Conservation (phyloP, 2,329 filamentous ascomycete species). For the Escovopsis sp. region DNA sequence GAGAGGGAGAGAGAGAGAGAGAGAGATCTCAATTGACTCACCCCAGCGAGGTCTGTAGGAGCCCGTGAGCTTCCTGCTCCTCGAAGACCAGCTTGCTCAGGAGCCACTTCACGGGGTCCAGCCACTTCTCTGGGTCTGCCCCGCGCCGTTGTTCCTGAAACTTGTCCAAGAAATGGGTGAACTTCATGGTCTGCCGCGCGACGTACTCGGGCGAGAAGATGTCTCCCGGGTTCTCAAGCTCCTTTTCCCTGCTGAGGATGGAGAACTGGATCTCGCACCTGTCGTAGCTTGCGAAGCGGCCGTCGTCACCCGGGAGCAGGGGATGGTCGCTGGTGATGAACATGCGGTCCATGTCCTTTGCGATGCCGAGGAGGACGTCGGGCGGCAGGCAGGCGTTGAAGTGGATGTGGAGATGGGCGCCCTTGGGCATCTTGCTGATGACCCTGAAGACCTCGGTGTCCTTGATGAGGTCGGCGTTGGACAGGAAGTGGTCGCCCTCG, state of each 20-base stretch:
- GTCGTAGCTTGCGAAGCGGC: conserved; percentile 29
- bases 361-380: conserved; percentile 39
- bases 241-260: conserved; percentile 24
- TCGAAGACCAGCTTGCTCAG: conserved; percentile 46
- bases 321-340: conserved; percentile 47
- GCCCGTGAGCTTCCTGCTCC: conserved; percentile 42
- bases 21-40: conserved; percentile 19
- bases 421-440: conserved; percentile 50
- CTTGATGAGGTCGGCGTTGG: conserved; percentile 38
- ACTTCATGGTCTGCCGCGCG: conserved; percentile 28
- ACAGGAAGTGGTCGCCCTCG: conserved; percentile 42
- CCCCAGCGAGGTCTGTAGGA: conserved; percentile 37
- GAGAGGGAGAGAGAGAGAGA: neutral
- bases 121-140: conserved; percentile 19
- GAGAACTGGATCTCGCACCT: conserved; percentile 49
- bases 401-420: conserved; percentile 58
- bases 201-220: conserved; percentile 37
- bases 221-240: conserved; percentile 20
- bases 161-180: conserved; percentile 24
- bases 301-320: conserved; percentile 20
- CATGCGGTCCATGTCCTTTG: conserved; percentile 46
- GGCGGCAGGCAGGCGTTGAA: conserved; percentile 62
- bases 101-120: conserved; percentile 32
- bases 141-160: conserved; percentile 9
- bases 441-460: conserved; percentile 43